Evolutionary conservation across 805 yeast genomes (phyloP).

Genomic region (Saccharomyces eubayanus): DNA sequence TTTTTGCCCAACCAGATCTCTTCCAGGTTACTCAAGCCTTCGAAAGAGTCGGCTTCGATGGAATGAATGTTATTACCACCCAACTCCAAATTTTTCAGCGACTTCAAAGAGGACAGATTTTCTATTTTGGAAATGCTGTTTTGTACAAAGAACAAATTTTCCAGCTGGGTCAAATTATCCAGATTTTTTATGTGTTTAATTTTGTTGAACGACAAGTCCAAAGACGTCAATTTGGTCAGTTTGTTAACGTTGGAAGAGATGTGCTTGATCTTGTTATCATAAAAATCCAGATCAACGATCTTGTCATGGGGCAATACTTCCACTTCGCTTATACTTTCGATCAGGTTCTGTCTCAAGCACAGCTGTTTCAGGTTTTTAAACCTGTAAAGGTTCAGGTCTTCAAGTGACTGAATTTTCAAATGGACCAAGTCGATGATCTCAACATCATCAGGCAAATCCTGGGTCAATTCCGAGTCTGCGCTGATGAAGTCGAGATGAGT

Average conservation of each 20-base stretch:
- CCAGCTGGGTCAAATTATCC: constrained; percentile 50
- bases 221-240: constrained; percentile 44
- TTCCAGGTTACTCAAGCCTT: constrained; percentile 46
- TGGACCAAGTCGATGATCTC: constrained; percentile 61
- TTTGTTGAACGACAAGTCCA: constrained; percentile 86
- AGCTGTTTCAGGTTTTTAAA: constrained; percentile 51
- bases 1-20: constrained; percentile 94
- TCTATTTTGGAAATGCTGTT: constrained; percentile 71
- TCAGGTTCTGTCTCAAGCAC: constrained; percentile 75
- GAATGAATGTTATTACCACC: constrained; percentile 76
- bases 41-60: constrained; percentile 35
- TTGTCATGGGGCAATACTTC: constrained; percentile 49
- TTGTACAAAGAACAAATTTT: constrained; percentile 77
- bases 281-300: constrained; percentile 74
- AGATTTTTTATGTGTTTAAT: constrained; percentile 79
- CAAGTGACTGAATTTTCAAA: constrained; percentile 55
- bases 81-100: constrained; percentile 65
- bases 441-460: constrained; percentile 47
- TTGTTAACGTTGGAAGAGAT: constrained; percentile 63
- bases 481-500: constrained; percentile 44
- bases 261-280: constrained; percentile 86
- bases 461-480: constrained; percentile 60
- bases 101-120: constrained; percentile 47
- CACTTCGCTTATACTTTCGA: constrained; percentile 64
- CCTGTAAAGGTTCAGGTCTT: constrained; percentile 48